These are phyloP conservation scores for Boletellus ananas DNA, from an alignment of 768 basidiomycete species.

Conservation along the genomic window DNA sequence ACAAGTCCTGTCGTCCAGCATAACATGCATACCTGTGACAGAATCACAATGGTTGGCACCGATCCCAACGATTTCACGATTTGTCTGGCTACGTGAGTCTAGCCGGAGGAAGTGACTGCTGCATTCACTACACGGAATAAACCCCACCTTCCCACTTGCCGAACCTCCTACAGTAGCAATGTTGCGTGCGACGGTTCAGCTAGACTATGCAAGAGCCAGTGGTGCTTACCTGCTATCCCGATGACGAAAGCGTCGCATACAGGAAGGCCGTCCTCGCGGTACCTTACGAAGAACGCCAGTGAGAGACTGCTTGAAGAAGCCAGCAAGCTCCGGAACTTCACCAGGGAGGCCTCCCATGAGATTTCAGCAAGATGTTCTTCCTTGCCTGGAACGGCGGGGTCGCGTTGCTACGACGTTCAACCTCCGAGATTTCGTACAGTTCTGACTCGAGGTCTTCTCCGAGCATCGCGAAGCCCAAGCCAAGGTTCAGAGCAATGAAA, in stretches of 20 bases:
- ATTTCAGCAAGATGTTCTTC: conserved; percentile 76
- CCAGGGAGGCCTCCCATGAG: conserved; percentile 87
- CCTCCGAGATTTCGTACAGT: conserved; percentile 16
- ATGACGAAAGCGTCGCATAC: conserved; percentile 78
- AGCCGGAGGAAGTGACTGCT: conserved; percentile 1
- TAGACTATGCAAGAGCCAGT: conserved; percentile 12
- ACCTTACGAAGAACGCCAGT: conserved; percentile 45
- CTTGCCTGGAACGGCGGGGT: conserved; percentile 32
- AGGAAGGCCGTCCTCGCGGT: conserved; percentile 68
- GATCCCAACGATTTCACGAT: conserved; percentile 79
- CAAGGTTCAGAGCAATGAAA: conserved; percentile 1
- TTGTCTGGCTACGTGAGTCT: conserved; percentile 85
- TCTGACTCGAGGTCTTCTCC: conserved; percentile 25
- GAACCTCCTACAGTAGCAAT: conserved; percentile 58
- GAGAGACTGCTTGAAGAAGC: conserved; percentile 10
- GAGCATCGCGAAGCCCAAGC: conserved; percentile 14
- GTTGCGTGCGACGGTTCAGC: not conserved
- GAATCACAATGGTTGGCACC: conserved; percentile 83
- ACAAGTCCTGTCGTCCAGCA: not conserved
- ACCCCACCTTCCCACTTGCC: conserved; percentile 76
- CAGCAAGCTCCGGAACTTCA: conserved; percentile 28
- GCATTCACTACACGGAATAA: not conserved
- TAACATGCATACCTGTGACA: conserved; percentile 64
- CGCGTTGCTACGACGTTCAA: conserved; percentile 8
- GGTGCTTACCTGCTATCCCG: conserved; percentile 64